These are phyloP conservation scores for Pseudocercospora pini-densiflorae DNA, from an alignment of 2,329 filamentous ascomycete genomes.

Conservation along the genomic window DNA sequence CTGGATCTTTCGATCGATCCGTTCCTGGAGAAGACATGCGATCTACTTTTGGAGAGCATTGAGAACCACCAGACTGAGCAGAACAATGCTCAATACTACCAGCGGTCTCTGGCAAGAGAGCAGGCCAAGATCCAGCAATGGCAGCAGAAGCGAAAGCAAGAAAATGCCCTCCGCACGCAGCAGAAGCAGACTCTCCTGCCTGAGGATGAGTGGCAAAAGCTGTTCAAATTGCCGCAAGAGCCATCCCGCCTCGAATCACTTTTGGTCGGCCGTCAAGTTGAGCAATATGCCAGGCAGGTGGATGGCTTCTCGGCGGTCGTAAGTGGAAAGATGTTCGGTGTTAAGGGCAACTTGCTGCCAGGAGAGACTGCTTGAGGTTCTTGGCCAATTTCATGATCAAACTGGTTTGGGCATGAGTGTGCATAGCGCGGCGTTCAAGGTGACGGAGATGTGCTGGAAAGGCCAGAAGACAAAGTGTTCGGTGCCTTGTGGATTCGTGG, in stretches of 20 bases:
- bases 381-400: background rate
- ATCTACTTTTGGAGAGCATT: conserved; percentile 93
- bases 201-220: conserved; percentile 96
- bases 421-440: conserved; percentile 33
- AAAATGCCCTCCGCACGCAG: conserved; percentile 82
- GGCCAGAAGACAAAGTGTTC: background rate
- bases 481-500: background rate
- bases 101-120: conserved; percentile 89
- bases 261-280: conserved; percentile 92
- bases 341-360: conserved; percentile 71
- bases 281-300: conserved; percentile 97
- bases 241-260: conserved; percentile 91
- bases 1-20: conserved; percentile 95
- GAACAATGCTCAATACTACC: conserved; percentile 99
- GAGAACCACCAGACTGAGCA: conserved; percentile 98
- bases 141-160: conserved; percentile 95
- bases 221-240: conserved; percentile 97
- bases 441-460: background rate
- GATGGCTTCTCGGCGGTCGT: conserved; percentile 93
- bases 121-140: conserved; percentile 96
- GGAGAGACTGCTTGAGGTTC: conserved; percentile 48
- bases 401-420: conserved; percentile 8
- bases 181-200: conserved; percentile 89
- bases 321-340: conserved; percentile 97
- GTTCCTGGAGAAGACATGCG: conserved; percentile 97